Evolutionary conservation across 768 basidiomycete species (phyloP).

Genomic region (Amanita phalloides): DNA sequence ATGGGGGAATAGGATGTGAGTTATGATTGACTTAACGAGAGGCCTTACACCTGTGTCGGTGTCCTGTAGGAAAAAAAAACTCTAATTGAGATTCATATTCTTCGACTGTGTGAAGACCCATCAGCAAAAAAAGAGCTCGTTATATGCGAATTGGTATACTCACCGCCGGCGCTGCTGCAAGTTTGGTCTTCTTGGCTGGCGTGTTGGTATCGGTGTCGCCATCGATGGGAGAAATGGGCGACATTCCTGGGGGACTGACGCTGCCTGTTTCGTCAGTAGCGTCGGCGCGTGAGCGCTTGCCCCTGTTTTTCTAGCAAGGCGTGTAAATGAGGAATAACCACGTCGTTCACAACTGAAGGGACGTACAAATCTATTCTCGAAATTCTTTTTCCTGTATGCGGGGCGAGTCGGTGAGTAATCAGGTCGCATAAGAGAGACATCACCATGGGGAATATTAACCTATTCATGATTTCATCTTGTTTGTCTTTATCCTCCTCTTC

Average conservation of each 20-base stretch:
- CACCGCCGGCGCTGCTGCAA: neutral
- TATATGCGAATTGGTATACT: neutral
- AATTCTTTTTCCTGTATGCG: slow-evolving; percentile 41
- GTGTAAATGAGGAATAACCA: neutral
- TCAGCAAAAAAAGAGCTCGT: neutral
- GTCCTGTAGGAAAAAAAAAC: slow-evolving; percentile 17
- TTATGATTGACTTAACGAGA: slow-evolving; percentile 15
- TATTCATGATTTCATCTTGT: slow-evolving; percentile 37
- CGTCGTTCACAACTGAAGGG: neutral
- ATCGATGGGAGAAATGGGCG: neutral
- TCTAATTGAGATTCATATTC: slow-evolving; percentile 15
- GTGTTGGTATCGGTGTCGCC: neutral
- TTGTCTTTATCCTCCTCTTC: slow-evolving; percentile 52
- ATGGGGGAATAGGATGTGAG: slow-evolving; percentile 1
- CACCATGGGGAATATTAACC: slow-evolving; percentile 21
- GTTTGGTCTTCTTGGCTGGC: neutral
- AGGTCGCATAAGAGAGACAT: neutral
- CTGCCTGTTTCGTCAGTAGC: slow-evolving; percentile 17
- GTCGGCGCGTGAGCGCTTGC: slow-evolving; percentile 42
- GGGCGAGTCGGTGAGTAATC: slow-evolving; percentile 2
- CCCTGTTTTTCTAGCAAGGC: slow-evolving; percentile 37
- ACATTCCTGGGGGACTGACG: neutral
- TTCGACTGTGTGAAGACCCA: slow-evolving; percentile 10
- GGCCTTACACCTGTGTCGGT: slow-evolving; percentile 20
- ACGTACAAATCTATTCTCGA: slow-evolving; percentile 54